phyloP scores from a whole-genome alignment of 192 early-diverging fungal genomes.

The Mortierella antarctica region DNA sequence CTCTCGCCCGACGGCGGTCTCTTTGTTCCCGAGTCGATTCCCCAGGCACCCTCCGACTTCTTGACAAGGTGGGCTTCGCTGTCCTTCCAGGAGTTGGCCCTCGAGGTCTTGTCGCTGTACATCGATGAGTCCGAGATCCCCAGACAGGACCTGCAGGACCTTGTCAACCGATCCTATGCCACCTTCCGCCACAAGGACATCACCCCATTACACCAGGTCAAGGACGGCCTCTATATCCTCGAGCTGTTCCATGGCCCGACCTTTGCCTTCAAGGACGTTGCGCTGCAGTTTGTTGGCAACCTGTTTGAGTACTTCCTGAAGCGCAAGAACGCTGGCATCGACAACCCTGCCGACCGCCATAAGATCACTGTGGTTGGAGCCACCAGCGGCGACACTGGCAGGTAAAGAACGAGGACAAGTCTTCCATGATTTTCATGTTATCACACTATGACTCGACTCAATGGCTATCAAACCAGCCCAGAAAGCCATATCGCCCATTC shows the following conservation, averaged over 20 bases:
- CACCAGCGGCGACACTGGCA: slow-evolving; percentile 96
- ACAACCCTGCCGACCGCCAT: slow-evolving; percentile 62
- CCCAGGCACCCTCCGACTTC: slow-evolving; percentile 78
- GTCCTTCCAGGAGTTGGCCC: slow-evolving; percentile 85
- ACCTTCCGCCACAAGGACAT: slow-evolving; percentile 83
- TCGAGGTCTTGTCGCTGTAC: slow-evolving; percentile 85
- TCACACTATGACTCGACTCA: slow-evolving; percentile 17
- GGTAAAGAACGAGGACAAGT: slow-evolving; percentile 40
- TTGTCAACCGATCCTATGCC: slow-evolving; percentile 79
- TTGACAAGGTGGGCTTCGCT: slow-evolving; percentile 74
- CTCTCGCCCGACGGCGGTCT: slow-evolving; percentile 95
- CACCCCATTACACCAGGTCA: slow-evolving; percentile 79
- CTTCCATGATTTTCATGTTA: background rate
- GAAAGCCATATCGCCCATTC: background rate
- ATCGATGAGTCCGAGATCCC: slow-evolving; percentile 85
- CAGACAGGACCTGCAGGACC: slow-evolving; percentile 69
- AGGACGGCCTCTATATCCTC: slow-evolving; percentile 76
- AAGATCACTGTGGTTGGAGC: slow-evolving; percentile 92
- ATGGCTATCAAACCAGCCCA: background rate
- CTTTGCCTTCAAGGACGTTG: slow-evolving; percentile 99
- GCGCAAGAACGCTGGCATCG: slow-evolving; percentile 68
- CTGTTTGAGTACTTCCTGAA: slow-evolving; percentile 97
- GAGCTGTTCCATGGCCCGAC: slow-evolving; percentile 98
- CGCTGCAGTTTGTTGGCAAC: slow-evolving; percentile 96
- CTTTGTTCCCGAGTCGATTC: slow-evolving; percentile 90